These are phyloP conservation scores for Austroboletus niveus DNA, from an alignment of 1,284 basidiomycete species.

Conservation along the genomic window DNA sequence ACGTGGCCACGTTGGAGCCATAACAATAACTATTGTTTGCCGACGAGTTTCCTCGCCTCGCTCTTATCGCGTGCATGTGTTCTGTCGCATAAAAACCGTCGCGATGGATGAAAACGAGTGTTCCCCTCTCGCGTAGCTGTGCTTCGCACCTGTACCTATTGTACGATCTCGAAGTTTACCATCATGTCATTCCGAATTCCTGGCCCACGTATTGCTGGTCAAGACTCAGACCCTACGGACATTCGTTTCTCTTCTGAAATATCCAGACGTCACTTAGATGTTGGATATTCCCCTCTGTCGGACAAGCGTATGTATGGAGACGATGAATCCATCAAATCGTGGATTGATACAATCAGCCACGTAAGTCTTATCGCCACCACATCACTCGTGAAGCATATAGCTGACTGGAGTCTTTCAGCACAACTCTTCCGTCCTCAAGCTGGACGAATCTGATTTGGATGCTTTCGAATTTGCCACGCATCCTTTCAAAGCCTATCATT, in stretches of 20 bases:
- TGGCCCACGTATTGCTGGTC: slow-evolving; percentile 29
- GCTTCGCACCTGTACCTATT: slow-evolving; percentile 23
- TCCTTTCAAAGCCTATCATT: slow-evolving; percentile 16
- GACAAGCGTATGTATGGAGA: slow-evolving; percentile 25
- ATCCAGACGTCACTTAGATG: slow-evolving; percentile 1
- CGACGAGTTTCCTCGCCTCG: slow-evolving; percentile 8
- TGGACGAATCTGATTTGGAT: neutral
- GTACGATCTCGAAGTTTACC: slow-evolving; percentile 7
- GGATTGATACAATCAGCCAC: slow-evolving; percentile 24
- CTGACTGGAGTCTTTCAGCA: slow-evolving; percentile 11
- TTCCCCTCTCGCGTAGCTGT: slow-evolving; percentile 23
- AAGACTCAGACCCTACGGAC: slow-evolving; percentile 16
- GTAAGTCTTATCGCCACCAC: slow-evolving; percentile 13
- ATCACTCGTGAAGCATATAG: neutral
- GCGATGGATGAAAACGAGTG: neutral
- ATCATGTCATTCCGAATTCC: slow-evolving; percentile 20
- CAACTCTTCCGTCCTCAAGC: slow-evolving; percentile 5
- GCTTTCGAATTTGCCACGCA: slow-evolving; percentile 18
- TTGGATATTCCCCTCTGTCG: slow-evolving; percentile 2
- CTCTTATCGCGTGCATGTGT: slow-evolving; percentile 2
- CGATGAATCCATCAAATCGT: slow-evolving; percentile 22
- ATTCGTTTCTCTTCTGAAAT: slow-evolving; percentile 11
- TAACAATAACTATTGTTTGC: slow-evolving; percentile 32
- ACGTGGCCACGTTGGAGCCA: slow-evolving; percentile 19
- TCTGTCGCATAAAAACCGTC: slow-evolving; percentile 19